Conservation (phyloP, 1,284 basidiomycete genomes). For the Ganoderma leucocontextum region DNA sequence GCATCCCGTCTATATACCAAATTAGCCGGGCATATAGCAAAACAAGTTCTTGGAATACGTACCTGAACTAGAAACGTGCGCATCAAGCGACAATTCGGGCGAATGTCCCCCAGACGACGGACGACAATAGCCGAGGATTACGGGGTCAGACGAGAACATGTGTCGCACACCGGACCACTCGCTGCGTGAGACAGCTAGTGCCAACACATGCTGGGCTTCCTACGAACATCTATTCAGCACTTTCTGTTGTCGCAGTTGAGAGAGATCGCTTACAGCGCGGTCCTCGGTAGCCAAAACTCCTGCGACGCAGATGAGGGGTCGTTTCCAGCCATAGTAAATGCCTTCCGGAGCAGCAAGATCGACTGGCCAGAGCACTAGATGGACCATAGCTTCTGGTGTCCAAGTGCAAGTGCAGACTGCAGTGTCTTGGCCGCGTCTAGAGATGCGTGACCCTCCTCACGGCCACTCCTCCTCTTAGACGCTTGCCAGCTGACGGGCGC, state of each 20-base stretch:
- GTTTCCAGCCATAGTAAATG: constrained; percentile 37
- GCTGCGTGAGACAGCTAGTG: background rate
- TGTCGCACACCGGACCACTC: constrained; percentile 23
- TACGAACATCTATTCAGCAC: background rate
- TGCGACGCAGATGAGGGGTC: constrained; percentile 35
- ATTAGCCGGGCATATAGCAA: background rate
- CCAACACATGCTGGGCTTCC: constrained; percentile 11
- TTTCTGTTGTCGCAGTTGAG: no score
- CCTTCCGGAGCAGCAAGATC: constrained; percentile 26
- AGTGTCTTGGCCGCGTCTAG: no score
- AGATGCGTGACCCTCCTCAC: no score
- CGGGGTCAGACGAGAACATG: constrained; percentile 20
- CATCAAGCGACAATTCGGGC: background rate
- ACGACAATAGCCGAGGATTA: constrained; percentile 16
- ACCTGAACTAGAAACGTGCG: background rate
- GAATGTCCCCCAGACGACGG: background rate
- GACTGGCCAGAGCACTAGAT: constrained; percentile 32
- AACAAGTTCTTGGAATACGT: background rate
- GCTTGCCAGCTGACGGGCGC: no score
- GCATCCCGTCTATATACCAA: constrained; percentile 6
- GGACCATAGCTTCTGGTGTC: background rate
- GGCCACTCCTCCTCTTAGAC: no score
- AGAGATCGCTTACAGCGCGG: background rate
- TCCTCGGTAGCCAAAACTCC: constrained; percentile 26
- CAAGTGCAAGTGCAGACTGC: background rate